Evolutionary conservation across 2,329 filamentous ascomycete genomes (phyloP), one percentile per base, ranked within the genome.

Genomic region (Aspergillus sergii): DNA sequence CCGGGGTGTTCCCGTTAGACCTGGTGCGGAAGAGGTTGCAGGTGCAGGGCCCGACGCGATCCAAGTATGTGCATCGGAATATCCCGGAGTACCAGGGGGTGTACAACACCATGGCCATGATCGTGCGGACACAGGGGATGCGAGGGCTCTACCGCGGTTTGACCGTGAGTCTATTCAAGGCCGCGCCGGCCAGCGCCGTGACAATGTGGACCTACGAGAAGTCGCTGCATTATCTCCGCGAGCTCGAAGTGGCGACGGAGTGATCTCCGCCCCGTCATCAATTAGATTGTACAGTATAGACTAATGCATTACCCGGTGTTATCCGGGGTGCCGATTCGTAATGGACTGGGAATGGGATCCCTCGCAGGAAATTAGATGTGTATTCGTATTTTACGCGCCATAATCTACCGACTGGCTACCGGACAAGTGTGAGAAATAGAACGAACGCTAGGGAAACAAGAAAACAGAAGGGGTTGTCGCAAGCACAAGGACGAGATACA

Each of bases 201-300:
- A 97, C 94, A 0, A 92, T 97, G 84, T 97, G 93, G 93, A 96
- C 92, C 2, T 97, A 97, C 78, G 94, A 97, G 81, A 83, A 89
- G 72, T 86, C 86, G 21, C 81, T 97, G 80, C 85, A 82, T 57
- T 68, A 87, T 26, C 80, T 94, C 66, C 78, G 81, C 62, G 75
- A 78, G 50, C 70, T 75, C 59, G 75, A 77, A 26, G 39, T 75
- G 11, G 71, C 67, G 23, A 50, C 26, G 12, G 53, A 58, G 14
- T 70, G 57, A 64, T 39, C 11, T 6, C 54, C 55, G 56, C 28
- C 55, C 28, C 16, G 10, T 23, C n/a, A 19, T 26, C n/a, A 9
- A 64, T 48, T 46, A 61, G 50, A 53, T 36, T 63, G 58, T 60
- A 63, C 55, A 60, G 32, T 55, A 39, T 39, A 23, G 43, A 48